Evolutionary conservation across 495 filamentous ascomycete genomes (phyloP).

Genomic region (Neurospora sp.): DNA sequence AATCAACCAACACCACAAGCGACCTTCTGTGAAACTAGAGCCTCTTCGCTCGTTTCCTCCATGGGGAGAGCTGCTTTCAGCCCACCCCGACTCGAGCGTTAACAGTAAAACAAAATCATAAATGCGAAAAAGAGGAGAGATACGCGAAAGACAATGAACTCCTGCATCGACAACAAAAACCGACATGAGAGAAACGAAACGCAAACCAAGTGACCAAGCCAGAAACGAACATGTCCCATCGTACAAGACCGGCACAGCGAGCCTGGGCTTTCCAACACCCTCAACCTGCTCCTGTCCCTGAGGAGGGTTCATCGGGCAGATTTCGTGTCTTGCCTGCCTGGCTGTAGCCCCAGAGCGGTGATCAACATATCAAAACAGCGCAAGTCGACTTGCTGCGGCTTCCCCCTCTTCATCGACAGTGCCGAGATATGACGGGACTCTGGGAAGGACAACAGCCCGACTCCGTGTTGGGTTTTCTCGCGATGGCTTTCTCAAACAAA

Average conservation of each 20-base stretch:
- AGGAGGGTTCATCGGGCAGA: background rate
- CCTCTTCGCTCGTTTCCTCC: no score
- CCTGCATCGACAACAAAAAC: background rate
- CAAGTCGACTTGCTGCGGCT: background rate
- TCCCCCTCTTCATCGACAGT: background rate
- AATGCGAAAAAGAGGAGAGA: background rate
- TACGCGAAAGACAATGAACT: background rate
- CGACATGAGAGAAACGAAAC: background rate
- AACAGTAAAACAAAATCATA: background rate
- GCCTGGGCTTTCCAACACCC: background rate
- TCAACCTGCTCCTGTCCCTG: background rate
- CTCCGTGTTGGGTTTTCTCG: background rate
- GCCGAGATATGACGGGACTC: background rate
- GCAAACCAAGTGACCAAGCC: background rate
- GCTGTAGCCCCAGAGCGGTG: background rate
- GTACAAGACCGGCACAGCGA: background rate
- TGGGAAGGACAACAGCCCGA: background rate
- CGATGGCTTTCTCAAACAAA: background rate
- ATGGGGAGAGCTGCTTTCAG: no score
- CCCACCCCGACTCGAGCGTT: no score
- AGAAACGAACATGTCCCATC: background rate
- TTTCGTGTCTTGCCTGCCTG: background rate
- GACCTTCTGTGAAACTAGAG: no score
- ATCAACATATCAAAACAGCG: background rate
- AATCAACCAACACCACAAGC: no score